A percentile compares a stretch with the other conserved stretches of the same genome.
phyloP scores from a whole-genome alignment of 192 early-diverging fungal genomes.

The Rhizophlyctis rosea region DNA sequence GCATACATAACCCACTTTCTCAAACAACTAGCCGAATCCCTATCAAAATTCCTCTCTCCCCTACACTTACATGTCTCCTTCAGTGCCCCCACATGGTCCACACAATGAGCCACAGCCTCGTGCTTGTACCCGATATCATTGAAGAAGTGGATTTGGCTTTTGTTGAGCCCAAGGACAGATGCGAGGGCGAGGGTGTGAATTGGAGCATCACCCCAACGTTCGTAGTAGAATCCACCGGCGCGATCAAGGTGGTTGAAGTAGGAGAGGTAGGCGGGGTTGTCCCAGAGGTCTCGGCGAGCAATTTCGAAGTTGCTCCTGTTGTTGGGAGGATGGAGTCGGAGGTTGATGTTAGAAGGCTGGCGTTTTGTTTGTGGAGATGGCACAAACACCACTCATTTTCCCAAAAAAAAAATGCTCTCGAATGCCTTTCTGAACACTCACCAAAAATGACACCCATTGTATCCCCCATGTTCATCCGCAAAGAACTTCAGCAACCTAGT shows the following conservation, averaged over 20 bases:
- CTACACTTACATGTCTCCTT: background rate
- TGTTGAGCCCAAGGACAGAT: conserved; percentile 55
- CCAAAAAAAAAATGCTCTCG: background rate
- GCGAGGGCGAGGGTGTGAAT: conserved; percentile 59
- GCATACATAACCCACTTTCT: background rate
- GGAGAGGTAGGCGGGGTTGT: conserved; percentile 60
- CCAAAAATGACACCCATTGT: background rate
- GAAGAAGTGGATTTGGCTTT: conserved; percentile 69
- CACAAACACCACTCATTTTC: no score
- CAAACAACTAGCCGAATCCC: background rate
- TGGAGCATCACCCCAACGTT: conserved; percentile 73
- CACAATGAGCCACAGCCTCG: background rate
- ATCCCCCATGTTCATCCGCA: background rate
- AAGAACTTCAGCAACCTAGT: background rate
- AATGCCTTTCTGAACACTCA: background rate
- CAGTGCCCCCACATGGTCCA: background rate
- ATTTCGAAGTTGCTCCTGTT: conserved; percentile 80
- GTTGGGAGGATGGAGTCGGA: no score
- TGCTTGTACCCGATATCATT: conserved; percentile 53
- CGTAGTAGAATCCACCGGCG: conserved; percentile 85
- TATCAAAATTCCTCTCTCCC: background rate
- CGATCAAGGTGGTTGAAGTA: conserved; percentile 74
- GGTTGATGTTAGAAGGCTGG: no score
- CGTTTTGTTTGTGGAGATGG: no score
- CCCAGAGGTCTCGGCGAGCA: conserved; percentile 66